A percentile compares a stretch with the other conserved stretches of the same genome.
Evolutionary conservation across 2,329 filamentous ascomycete genomes (phyloP).

Genomic region (Grosmannia penicillata): DNA sequence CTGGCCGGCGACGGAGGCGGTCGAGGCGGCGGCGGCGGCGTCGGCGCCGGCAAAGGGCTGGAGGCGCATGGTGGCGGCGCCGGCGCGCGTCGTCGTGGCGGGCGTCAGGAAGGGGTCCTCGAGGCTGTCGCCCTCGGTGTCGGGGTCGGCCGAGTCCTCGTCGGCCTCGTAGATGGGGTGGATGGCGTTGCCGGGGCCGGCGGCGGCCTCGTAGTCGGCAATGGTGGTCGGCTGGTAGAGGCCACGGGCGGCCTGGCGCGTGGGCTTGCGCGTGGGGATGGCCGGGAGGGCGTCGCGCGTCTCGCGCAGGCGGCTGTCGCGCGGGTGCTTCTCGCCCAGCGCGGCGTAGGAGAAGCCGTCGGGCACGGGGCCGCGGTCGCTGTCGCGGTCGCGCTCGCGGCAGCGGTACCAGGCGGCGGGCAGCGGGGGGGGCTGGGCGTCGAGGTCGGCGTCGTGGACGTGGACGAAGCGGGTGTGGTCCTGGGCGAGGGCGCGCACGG

Average conservation of each 20-base stretch:
- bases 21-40: too few species aligned
- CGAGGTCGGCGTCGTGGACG: constrained; percentile 30
- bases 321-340: too few species aligned
- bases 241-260: constrained; percentile 18
- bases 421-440: constrained; percentile 15
- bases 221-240: constrained; percentile 20
- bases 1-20: constrained; percentile 7
- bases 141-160: constrained; percentile 24
- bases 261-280: constrained; percentile 13
- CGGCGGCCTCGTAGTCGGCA: constrained; percentile 13
- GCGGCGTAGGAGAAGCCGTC: too few species aligned
- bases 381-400: too few species aligned
- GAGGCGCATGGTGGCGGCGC: constrained; percentile 9
- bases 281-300: too few species aligned
- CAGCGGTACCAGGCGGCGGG: neutral
- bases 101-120: constrained; percentile 39
- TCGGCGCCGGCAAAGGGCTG: constrained; percentile 11
- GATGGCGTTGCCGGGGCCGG: constrained; percentile 27
- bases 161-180: constrained; percentile 46
- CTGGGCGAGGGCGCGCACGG: constrained; percentile 33
- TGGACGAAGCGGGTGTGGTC: constrained; percentile 31
- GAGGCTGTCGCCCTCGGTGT: constrained; percentile 19
- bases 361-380: neutral
- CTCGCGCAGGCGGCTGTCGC: too few species aligned
- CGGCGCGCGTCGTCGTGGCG: constrained; percentile 7